A percentile compares a stretch with the other conserved stretches of the same genome.
Conservation (phyloP, 768 basidiomycete species). For the Pulveroboletus sp. region DNA sequence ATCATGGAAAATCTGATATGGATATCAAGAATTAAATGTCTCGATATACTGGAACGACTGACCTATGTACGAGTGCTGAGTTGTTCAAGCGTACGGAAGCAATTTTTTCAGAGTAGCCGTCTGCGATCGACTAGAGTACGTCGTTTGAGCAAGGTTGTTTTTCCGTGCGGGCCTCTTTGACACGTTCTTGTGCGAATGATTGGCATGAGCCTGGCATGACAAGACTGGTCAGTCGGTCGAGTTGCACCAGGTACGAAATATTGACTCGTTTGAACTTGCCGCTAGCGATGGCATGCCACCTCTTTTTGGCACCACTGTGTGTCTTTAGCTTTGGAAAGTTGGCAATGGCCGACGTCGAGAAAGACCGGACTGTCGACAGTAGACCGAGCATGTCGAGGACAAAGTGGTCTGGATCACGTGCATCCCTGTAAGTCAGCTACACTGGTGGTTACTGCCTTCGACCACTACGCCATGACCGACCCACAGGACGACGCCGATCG, state of each 20-base stretch:
- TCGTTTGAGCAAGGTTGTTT: slow-evolving; percentile 60
- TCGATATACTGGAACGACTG: not conserved
- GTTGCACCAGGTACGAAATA: slow-evolving; percentile 1
- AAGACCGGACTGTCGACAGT: slow-evolving; percentile 35
- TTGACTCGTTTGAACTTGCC: slow-evolving; percentile 73
- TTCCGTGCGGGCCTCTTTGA: slow-evolving; percentile 60
- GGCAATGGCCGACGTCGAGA: slow-evolving; percentile 54
- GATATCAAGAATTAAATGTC: not conserved
- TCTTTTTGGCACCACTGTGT: slow-evolving; percentile 77
- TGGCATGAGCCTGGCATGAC: slow-evolving; percentile 54
- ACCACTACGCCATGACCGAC: slow-evolving; percentile 29
- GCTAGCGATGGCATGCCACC: slow-evolving; percentile 68
- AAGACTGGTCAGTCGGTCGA: not conserved
- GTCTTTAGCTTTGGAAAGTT: slow-evolving; percentile 76
- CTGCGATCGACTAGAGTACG: slow-evolving; percentile 63
- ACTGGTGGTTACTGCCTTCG: slow-evolving; percentile 8
- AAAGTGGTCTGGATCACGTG: slow-evolving; percentile 15
- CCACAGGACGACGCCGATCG: slow-evolving; percentile 80
- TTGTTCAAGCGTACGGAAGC: slow-evolving; percentile 58
- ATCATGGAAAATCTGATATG: slow-evolving; percentile 6
- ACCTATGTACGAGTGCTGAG: slow-evolving; percentile 12
- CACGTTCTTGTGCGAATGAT: slow-evolving; percentile 68
- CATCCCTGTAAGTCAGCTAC: too few relatives aligned
- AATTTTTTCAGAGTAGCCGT: slow-evolving; percentile 64
- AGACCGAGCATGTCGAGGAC: slow-evolving; percentile 28